A percentile compares a stretch with the other conserved stretches of the same genome.
phyloP scores from a whole-genome alignment of 2,329 filamentous ascomycete species.

The Trichoderma harzianum region DNA sequence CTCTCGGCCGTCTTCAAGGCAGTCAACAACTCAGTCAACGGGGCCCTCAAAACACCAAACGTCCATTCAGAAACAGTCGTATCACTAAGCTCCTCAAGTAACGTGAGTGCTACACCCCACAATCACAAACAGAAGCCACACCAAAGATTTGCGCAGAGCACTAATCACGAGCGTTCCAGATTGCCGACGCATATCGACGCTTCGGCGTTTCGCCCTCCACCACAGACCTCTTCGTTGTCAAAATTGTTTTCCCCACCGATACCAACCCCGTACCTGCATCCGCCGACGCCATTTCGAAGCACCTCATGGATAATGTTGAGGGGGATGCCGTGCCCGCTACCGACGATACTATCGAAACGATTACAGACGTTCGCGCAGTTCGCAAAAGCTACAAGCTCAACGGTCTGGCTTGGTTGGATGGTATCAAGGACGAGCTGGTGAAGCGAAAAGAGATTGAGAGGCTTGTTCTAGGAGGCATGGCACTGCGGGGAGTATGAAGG shows the following conservation, averaged over 20 bases:
- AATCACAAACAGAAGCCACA: not conserved
- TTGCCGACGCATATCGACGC: constrained; percentile 84
- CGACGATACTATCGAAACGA: constrained; percentile 57
- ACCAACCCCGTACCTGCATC: constrained; percentile 40
- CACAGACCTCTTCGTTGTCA: constrained; percentile 73
- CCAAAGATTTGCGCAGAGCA: not conserved
- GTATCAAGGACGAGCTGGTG: constrained; percentile 40
- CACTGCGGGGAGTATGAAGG: constrained; percentile 43
- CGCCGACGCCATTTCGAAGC: constrained; percentile 50
- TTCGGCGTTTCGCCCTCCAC: constrained; percentile 77
- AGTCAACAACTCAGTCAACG: constrained; percentile 61
- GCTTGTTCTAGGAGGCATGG: constrained; percentile 72
- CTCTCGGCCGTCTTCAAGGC: constrained; percentile 75
- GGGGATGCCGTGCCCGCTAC: constrained; percentile 58
- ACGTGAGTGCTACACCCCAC: constrained; percentile 48
- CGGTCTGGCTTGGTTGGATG: constrained; percentile 49
- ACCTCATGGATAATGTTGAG: constrained; percentile 60
- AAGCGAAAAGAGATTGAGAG: constrained; percentile 60
- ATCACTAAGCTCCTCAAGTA: constrained; percentile 75
- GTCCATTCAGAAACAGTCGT: constrained; percentile 87
- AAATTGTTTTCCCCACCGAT: constrained; percentile 58
- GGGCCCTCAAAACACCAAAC: constrained; percentile 71
- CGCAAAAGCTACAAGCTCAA: constrained; percentile 86
- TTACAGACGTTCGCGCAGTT: constrained; percentile 66
- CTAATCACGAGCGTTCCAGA: constrained; percentile 48